Percentiles rank a stretch among this genome's conserved stretches.
Conservation (phyloP, 2,329 filamentous ascomycete genomes). For the Mycocentrospora acerina region DNA sequence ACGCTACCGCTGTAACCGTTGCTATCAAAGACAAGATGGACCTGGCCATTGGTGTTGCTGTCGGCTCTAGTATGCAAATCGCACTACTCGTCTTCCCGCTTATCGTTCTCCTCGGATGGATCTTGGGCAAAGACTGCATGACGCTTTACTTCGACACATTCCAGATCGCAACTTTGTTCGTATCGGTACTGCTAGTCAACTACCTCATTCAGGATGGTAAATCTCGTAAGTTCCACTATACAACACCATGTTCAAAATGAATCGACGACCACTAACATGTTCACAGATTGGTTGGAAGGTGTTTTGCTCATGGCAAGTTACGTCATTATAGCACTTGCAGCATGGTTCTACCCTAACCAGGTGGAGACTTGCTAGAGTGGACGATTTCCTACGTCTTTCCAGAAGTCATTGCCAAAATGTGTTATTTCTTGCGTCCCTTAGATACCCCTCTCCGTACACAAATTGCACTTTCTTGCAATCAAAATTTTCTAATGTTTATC, state of each 20-base stretch:
- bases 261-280: constrained; percentile 16
- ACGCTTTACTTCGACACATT: constrained; percentile 85
- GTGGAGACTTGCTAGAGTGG: constrained; percentile 16
- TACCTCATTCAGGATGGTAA: constrained; percentile 64
- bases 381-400: background rate
- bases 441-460: no score
- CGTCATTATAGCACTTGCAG: constrained; percentile 62
- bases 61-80: constrained; percentile 68
- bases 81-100: constrained; percentile 63
- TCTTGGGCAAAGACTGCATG: constrained; percentile 62
- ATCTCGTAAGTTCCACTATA: constrained; percentile 41
- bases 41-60: constrained; percentile 64
- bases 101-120: constrained; percentile 63
- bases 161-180: constrained; percentile 70
- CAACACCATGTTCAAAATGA: no score
- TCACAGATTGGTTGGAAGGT: constrained; percentile 59
- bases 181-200: constrained; percentile 59
- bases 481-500: no score
- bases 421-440: no score
- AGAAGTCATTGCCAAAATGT: background rate
- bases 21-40: constrained; percentile 70
- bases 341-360: constrained; percentile 52
- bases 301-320: constrained; percentile 62
- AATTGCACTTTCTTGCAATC: no score
- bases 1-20: constrained; percentile 64